Evolutionary conservation across 2,329 filamentous ascomycete genomes (phyloP).

Genomic region (Hypoxylon rubiginosum): DNA sequence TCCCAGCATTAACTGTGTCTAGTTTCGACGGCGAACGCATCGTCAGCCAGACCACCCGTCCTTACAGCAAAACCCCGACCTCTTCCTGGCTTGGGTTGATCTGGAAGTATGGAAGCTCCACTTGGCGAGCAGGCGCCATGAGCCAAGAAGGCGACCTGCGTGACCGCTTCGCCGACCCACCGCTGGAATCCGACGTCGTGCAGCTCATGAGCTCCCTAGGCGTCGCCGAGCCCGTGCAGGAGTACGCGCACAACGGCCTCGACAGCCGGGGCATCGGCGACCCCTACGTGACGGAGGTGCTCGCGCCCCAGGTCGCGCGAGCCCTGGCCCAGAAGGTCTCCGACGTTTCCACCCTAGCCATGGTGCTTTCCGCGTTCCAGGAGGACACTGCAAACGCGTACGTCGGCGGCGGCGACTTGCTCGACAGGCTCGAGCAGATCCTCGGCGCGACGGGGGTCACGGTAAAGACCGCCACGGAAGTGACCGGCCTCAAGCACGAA

Average conservation of each 20-base stretch:
- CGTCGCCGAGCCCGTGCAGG: slow-evolving; percentile 20
- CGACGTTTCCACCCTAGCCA: slow-evolving; percentile 36
- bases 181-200: slow-evolving; percentile 23
- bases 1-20: slow-evolving; percentile 15
- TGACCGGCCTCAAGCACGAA: slow-evolving; percentile 30
- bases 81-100: slow-evolving; percentile 37
- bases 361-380: slow-evolving; percentile 38
- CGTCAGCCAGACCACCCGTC: slow-evolving; percentile 34
- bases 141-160: slow-evolving; percentile 29
- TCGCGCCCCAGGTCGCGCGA: slow-evolving; percentile 42
- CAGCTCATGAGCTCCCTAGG: slow-evolving; percentile 37
- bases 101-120: slow-evolving; percentile 42
- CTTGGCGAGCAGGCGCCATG: slow-evolving; percentile 37
- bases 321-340: slow-evolving; percentile 31
- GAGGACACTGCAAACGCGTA: slow-evolving; percentile 42
- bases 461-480: slow-evolving; percentile 27
- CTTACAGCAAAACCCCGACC: slow-evolving; percentile 40
- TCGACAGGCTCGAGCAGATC: slow-evolving; percentile 33
- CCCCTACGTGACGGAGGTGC: slow-evolving; percentile 39
- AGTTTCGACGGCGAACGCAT: slow-evolving; percentile 35
- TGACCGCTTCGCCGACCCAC: slow-evolving; percentile 26
- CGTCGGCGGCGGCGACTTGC: slow-evolving; percentile 38
- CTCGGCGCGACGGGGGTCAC: slow-evolving; percentile 12
- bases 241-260: slow-evolving; percentile 28
- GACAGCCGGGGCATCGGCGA: slow-evolving; percentile 36